Evolutionary conservation across 2,329 filamentous ascomycete species (phyloP), one percentile per base, ranked within the genome.

Genomic region (Botrytis deweyae): DNA sequence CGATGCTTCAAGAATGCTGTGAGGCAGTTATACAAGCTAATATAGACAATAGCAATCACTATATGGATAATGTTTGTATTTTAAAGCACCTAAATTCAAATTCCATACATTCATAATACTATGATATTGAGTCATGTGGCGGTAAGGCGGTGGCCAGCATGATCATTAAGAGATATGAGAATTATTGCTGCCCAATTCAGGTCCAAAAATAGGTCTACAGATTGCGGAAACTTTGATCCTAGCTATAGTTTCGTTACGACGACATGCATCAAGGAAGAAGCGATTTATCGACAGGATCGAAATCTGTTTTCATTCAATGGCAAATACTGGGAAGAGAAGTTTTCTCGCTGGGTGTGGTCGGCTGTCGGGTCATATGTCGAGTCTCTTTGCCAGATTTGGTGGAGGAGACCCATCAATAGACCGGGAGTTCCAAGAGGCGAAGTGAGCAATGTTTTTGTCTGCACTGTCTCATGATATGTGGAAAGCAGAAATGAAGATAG

Each of bases 141-240:
- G 42, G 42, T 25, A 49, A 63, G 69, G 58, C 25, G 33, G 33
- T 63, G 69, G 59, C 44, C 42, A 63, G 69, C 22, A 38, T 55
- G 16, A 25, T n/a, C 14, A 25, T 38, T 2, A 18, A 62, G 9
- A 12, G 33, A 49, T 44, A 71, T 36, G 59, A 7, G 6, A 22
- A 36, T 62, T 12, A 22, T 61, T 61, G n/a, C 33, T 71, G 59
- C 69, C 59, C 69, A 71, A 64, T 40, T 16, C 18, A 22, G 36
- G 69, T 36, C 18, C 44, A 49, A 3, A 62, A 52, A 38, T 36
- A 52, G 66, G 49, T 18, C 66, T 10, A 33, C 18, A 59, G 25
- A 42, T 42, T n/a, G 52, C 40, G 65, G 49, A 62, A 40, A 22
- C 22, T 16, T 62, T 38, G 40, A 64, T 12, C 62, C 42, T 33